phyloP scores from a whole-genome alignment of 345 rosid genomes.

The Mercurialis annua region DNA sequence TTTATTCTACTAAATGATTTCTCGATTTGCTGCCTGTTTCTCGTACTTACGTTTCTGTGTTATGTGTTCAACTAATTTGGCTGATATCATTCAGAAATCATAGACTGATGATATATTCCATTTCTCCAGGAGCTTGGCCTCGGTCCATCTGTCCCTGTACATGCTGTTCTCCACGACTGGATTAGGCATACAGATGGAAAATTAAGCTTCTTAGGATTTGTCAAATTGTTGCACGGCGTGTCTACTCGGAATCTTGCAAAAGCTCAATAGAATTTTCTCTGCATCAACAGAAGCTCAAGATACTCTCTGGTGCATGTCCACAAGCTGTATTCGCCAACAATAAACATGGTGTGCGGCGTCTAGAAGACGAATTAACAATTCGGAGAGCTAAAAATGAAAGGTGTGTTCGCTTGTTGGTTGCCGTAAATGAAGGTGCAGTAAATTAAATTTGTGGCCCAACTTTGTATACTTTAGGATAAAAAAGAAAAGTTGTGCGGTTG shows the following conservation, averaged over 20 bases:
- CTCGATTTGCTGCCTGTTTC: neutral
- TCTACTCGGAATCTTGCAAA: slow-evolving; percentile 51
- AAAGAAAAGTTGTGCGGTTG: neutral
- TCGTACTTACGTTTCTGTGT: neutral
- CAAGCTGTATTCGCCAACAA: neutral
- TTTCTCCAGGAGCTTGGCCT: slow-evolving; percentile 85
- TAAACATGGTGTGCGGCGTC: neutral
- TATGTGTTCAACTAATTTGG: neutral
- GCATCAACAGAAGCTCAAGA: neutral
- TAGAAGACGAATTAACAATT: neutral
- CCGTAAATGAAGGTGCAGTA: slow-evolving; percentile 5
- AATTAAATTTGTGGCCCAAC: slow-evolving; percentile 12
- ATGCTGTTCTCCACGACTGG: slow-evolving; percentile 37
- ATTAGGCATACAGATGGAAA: slow-evolving; percentile 35
- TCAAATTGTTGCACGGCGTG: slow-evolving; percentile 78
- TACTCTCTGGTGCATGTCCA: slow-evolving; percentile 1
- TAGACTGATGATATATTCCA: neutral
- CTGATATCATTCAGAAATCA: neutral
- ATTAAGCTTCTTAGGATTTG: slow-evolving; percentile 60
- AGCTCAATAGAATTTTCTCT: slow-evolving; percentile 16
- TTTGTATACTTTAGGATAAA: neutral
- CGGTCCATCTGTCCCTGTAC: slow-evolving; percentile 52
- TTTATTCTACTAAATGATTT: neutral
- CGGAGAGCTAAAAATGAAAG: neutral
- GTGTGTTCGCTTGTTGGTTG: neutral